These are phyloP conservation scores for Colletotrichum viniferum DNA, from an alignment of 2,329 filamentous ascomycete genomes.

Conservation along the genomic window DNA sequence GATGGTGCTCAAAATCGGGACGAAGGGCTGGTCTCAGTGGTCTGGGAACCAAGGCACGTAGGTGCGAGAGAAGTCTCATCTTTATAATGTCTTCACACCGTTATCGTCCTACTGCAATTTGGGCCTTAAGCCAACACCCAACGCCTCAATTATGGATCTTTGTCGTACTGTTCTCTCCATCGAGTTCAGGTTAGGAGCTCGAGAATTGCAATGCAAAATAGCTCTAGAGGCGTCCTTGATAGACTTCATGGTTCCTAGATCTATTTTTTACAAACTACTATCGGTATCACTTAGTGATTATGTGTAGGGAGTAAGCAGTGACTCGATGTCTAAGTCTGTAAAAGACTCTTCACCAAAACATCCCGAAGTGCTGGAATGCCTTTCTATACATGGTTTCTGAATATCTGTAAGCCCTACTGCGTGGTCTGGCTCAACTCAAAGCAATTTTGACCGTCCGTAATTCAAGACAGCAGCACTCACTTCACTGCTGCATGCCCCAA, in stretches of 20 bases:
- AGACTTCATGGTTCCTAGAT: accelerated
- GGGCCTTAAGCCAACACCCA: background rate
- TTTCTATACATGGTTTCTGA: accelerated
- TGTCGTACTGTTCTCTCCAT: background rate
- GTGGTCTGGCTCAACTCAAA: background rate
- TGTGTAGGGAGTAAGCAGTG: background rate
- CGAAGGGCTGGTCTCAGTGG: background rate
- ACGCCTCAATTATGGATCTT: accelerated
- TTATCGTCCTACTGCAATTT: accelerated
- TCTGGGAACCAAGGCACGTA: background rate
- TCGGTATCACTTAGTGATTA: accelerated
- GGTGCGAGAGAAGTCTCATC: background rate
- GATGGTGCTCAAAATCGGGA: background rate
- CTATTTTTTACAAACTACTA: background rate
- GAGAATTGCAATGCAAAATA: accelerated
- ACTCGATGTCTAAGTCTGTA: accelerated
- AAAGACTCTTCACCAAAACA: background rate
- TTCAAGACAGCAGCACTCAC: too few species aligned
- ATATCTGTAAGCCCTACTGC: background rate
- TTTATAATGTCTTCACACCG: accelerated
- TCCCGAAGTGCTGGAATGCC: accelerated
- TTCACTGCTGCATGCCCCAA: background rate
- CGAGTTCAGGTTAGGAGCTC: too few species aligned
- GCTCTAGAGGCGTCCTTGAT: accelerated
- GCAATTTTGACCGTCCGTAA: too few species aligned